A percentile compares a stretch with the other conserved stretches of the same genome.
Evolutionary conservation across 2,329 filamentous ascomycete species (phyloP).

Genomic region (Penicillium frequentans): DNA sequence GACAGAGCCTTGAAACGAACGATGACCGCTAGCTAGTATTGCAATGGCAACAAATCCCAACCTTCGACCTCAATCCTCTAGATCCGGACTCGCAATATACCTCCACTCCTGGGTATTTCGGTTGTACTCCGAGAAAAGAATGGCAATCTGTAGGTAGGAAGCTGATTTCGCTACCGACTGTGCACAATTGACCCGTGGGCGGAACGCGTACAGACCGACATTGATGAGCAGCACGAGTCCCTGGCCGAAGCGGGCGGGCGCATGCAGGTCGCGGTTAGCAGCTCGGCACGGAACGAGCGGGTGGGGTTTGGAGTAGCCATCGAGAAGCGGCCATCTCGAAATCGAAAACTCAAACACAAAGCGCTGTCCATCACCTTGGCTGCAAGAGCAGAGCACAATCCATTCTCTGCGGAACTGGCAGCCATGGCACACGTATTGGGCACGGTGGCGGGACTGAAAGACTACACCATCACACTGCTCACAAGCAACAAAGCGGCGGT

Average conservation of each 20-base stretch:
- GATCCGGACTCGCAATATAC: no score
- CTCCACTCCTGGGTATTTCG: no score
- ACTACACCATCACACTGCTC: constrained; percentile 20
- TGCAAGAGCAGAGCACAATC: constrained; percentile 23
- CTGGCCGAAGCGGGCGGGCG: background rate
- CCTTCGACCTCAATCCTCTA: no score
- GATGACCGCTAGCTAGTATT: no score
- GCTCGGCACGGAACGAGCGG: constrained; percentile 16
- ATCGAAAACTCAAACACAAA: constrained; percentile 21
- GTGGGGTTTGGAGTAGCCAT: constrained; percentile 23
- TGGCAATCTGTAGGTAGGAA: no score
- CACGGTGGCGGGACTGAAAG: constrained; percentile 17
- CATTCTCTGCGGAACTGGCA: constrained; percentile 23
- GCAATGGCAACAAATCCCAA: no score
- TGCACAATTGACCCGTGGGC: no score
- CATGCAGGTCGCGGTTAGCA: constrained; percentile 20
- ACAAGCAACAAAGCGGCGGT: constrained; percentile 25
- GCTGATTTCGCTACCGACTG: no score
- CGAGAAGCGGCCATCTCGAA: constrained; percentile 30
- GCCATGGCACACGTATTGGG: constrained; percentile 22
- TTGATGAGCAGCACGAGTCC: background rate
- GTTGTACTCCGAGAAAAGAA: no score
- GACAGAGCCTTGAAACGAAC: no score
- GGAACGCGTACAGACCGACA: background rate
- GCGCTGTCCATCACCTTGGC: constrained; percentile 18